These are phyloP conservation scores for Saussurea involucrata DNA, from an alignment of 129 eudicot species.

Conservation along the genomic window DNA sequence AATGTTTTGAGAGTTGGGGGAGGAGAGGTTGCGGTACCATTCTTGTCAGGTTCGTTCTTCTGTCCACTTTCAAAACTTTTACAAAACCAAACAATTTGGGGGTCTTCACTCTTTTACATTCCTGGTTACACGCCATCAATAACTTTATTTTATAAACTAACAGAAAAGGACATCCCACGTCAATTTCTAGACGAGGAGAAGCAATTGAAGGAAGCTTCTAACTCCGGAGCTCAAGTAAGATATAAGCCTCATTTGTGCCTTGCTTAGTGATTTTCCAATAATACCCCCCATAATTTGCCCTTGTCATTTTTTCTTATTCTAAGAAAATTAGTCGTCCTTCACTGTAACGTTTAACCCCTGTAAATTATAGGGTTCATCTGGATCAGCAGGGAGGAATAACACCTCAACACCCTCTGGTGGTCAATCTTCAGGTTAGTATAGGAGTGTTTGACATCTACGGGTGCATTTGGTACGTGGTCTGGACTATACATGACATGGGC, in stretches of 20 bases:
- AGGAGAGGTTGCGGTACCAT: conserved; percentile 80
- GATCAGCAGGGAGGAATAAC: conserved; percentile 28
- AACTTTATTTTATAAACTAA: neutral
- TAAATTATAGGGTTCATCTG: conserved; percentile 48
- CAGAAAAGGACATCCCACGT: conserved; percentile 73
- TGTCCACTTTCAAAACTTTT: neutral
- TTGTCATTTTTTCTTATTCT: neutral
- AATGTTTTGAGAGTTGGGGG: conserved; percentile 77
- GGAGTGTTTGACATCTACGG: neutral
- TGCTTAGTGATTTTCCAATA: neutral
- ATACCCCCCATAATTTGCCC: neutral
- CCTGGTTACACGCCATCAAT: neutral
- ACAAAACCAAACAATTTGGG: neutral
- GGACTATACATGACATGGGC: neutral
- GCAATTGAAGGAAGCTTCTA: conserved; percentile 53
- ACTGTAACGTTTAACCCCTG: neutral
- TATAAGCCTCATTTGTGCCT: neutral
- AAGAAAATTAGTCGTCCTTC: neutral
- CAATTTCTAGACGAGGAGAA: conserved; percentile 58
- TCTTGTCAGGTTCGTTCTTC: conserved; percentile 44
- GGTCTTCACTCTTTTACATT: neutral
- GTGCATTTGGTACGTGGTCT: no score
- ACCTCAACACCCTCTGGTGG: conserved; percentile 39
- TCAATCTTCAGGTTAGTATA: conserved; percentile 47
- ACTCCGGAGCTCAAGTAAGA: conserved; percentile 70